Evolutionary conservation across 352 stramenopile genomes (phyloP).

Genomic region (Elongisporangium anandrum): DNA sequence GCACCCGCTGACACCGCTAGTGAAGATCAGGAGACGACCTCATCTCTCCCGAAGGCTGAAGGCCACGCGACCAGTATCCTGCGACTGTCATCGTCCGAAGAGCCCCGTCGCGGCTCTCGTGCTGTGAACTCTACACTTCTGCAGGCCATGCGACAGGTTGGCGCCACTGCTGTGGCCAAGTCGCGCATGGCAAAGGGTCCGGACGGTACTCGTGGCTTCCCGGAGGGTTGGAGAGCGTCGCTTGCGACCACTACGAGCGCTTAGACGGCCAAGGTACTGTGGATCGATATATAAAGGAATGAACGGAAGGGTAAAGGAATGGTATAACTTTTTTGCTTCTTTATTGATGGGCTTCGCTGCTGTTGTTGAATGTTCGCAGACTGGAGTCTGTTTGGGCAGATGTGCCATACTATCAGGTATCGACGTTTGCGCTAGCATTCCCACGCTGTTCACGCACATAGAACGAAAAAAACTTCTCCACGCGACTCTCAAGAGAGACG

Average conservation of each 20-base stretch:
- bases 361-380: background rate
- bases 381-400: background rate
- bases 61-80: conserved; percentile 50
- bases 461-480: conserved; percentile 73
- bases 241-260: background rate
- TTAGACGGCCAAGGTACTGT: background rate
- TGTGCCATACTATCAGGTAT: background rate
- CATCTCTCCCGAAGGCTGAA: conserved; percentile 2
- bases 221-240: conserved; percentile 35
- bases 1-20: conserved; percentile 8
- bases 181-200: conserved; percentile 74
- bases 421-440: background rate
- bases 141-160: conserved; percentile 61
- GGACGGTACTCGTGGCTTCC: conserved; percentile 69
- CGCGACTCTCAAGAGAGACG: conserved; percentile 66
- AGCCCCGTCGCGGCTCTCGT: conserved; percentile 32
- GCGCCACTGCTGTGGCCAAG: conserved; percentile 47
- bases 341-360: background rate
- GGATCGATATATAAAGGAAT: background rate
- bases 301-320: conserved; percentile 3
- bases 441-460: conserved; percentile 30
- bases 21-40: conserved; percentile 4
- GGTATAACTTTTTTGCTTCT: conserved; percentile 1
- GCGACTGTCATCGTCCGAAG: conserved; percentile 24
- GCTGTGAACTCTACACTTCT: conserved; percentile 63